Base-by-base conservation (phyloP, 495 filamentous ascomycete genomes). In the Penicillium bovifimosum region DNA sequence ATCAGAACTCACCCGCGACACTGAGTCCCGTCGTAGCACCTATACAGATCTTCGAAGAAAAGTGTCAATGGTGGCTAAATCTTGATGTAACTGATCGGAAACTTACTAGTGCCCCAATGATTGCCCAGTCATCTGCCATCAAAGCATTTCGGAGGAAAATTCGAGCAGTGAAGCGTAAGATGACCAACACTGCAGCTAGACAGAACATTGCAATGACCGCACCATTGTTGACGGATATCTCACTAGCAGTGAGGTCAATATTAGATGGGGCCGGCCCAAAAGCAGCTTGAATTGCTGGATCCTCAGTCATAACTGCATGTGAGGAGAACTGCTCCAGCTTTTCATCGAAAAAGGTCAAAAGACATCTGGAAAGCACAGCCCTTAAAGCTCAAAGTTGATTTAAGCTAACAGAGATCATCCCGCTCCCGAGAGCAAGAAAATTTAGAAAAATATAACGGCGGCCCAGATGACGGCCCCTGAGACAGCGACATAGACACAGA, bases 41-140 rank as follows among this genome's bases (percentile, higher is more conserved):
- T 20, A 61, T 54, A 26, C 44, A 55, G 42, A 50, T 16, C 42
- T 40, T n/a, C 34, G 36, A 6, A 48, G 18, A 34, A 29, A 16
- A 24, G 20, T 24, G 8, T 29, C 17, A 26, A 34, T 24, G 24
- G 28, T 27, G 28, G 9, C 2, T 18, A 13, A 13, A 11, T 34
- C 20, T 4, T 24, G 4, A 24, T 24, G 20, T 24, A 24, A 24
- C 20, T 24, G 20, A 24, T 24, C 6, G 32, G 9, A 8, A 26
- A 47, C 43, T 17, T 5, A 73, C 71, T 50, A 71, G 41, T 2
- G 63, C 69, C 9, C 51, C 45, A 9, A 72, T 24, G 31, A 71
- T 73, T 9, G 60, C 36, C 52, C 59, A 71, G 44, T 75, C 71
- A 51, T 75, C 71, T 13, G 58, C 55, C 48, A 61, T 52, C 41